Base-by-base conservation (phyloP, 768 basidiomycete species). In the Chalciporus piperatus region DNA sequence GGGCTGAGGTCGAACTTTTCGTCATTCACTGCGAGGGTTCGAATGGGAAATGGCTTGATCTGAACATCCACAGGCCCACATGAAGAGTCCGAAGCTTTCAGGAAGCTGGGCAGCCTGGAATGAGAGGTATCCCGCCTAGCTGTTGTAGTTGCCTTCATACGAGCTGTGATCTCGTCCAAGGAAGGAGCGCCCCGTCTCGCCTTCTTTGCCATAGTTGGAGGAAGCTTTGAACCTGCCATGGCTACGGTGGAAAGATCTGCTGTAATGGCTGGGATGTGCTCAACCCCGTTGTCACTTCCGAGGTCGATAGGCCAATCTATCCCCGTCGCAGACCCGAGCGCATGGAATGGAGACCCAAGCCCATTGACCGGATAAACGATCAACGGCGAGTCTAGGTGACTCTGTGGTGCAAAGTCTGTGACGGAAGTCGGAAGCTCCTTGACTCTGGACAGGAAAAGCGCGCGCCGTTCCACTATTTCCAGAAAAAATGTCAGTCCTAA, bases 101-200 rank as follows among this genome's bases (percentile, higher is more conserved):
- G 58, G 65, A 74, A 73, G 25, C 64, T 61, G 22, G 72, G 72
- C 33, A 73, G 60, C 44, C 70, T 72, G 30, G 52, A 56, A 59
- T 19, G 56, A 57, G 55, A 56, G 19, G 14, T 23, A 25, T 30
- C 54, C 57, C 50, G 59, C 57, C 67, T 61, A 57, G 50, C 47
- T 54, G 56, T 37, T 48, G 37, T 42, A 27, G 52, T 53, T 52
- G 49, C 68, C 62, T 53, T 71, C 59, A 88, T 59, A 55, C 76
- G 85, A 38, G 87, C 83, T 28, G 82, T 80, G 52, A 90, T 89
- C 61, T 90, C 83, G 57, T 87, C 87, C 53, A 91, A 79, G 22
- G 88, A 89, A 19, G 88, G 88, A 33, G 83, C 62, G 39, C 64
- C 57, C 54, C 67, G 70, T 35, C 45, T 50, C 41, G 47, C 38